A percentile compares a stretch with the other conserved stretches of the same genome.
Conservation (phyloP, 129 eudicot genomes). For the Pittosporum tobira region DNA sequence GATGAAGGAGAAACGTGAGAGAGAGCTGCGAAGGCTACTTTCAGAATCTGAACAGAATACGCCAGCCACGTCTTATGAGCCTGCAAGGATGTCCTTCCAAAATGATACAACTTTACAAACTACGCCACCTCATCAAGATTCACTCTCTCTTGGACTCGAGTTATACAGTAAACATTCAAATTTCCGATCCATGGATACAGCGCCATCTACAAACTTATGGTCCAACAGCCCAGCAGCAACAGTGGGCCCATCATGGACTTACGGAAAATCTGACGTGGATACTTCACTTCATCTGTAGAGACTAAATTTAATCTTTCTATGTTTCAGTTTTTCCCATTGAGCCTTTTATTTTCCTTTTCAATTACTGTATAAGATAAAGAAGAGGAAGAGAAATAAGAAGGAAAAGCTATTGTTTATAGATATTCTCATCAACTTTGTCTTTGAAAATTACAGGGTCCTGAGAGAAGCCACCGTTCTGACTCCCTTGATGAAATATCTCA, state of each 20-base stretch:
- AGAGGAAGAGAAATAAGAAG: conserved; percentile 19
- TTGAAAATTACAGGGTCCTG: conserved; percentile 12
- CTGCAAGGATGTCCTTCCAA: conserved; percentile 12
- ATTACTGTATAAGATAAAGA: conserved; percentile 33
- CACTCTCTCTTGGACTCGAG: conserved; percentile 43
- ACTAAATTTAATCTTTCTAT: not conserved
- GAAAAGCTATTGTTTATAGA: conserved; percentile 16
- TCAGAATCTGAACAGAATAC: conserved; percentile 16
- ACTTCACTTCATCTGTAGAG: conserved; percentile 58
- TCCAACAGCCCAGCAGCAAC: conserved; percentile 28
- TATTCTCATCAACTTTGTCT: conserved; percentile 21
- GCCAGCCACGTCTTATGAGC: conserved; percentile 6
- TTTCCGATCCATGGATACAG: conserved; percentile 11
- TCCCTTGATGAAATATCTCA: conserved; percentile 14
- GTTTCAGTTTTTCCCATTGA: conserved; percentile 1
- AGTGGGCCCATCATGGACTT: conserved; percentile 14
- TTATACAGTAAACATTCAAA: conserved; percentile 22
- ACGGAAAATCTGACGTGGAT: conserved; percentile 39
- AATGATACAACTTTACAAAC: conserved; percentile 9
- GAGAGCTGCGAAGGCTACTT: conserved; percentile 23
- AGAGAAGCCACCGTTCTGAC: conserved; percentile 10
- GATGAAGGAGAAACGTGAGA: conserved; percentile 45
- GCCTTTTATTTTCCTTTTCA: conserved; percentile 10
- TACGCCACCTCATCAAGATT: conserved; percentile 26
- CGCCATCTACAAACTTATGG: conserved; percentile 30